A percentile compares a stretch with the other conserved stretches of the same genome.
Conservation (phyloP, 2,329 filamentous ascomycete genomes). For the Pyricularia grisea region DNA sequence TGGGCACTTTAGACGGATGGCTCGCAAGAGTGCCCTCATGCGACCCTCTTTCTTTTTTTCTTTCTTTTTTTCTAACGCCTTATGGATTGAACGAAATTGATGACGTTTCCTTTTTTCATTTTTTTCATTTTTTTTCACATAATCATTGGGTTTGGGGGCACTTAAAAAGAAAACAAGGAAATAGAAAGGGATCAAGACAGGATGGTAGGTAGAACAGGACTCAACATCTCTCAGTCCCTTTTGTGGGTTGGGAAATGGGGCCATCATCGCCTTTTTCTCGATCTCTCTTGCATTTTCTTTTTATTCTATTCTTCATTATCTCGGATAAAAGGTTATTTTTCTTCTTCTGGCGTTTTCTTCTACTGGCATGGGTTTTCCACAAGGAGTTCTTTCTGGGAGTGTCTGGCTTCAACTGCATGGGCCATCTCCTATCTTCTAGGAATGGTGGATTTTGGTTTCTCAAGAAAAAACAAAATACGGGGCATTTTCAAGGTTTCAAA, state of each 20-base stretch:
- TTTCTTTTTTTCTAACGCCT: neutral
- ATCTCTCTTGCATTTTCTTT: constrained; percentile 3
- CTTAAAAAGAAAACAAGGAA: neutral
- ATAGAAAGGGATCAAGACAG: neutral
- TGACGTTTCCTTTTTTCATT: neutral
- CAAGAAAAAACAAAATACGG: neutral
- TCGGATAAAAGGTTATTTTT: neutral
- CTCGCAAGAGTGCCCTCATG: neutral
- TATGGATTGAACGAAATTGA: neutral
- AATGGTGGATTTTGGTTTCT: neutral
- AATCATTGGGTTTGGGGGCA: neutral
- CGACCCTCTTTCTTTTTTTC: neutral
- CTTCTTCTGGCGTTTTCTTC: neutral
- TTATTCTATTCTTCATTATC: neutral
- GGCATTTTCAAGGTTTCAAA: neutral
- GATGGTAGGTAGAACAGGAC: neutral
- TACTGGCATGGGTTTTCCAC: neutral
- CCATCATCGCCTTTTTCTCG: constrained; percentile 5
- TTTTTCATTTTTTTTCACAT: neutral
- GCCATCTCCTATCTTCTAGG: neutral
- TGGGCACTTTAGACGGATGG: neutral
- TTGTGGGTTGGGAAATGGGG: constrained; percentile 3
- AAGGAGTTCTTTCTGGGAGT: neutral
- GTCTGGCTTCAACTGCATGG: neutral
- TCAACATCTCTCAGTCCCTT: neutral